A percentile compares a stretch with the other conserved stretches of the same genome.
phyloP scores from a whole-genome alignment of 164 flowering plant genomes.

The Brasenia schreberi region DNA sequence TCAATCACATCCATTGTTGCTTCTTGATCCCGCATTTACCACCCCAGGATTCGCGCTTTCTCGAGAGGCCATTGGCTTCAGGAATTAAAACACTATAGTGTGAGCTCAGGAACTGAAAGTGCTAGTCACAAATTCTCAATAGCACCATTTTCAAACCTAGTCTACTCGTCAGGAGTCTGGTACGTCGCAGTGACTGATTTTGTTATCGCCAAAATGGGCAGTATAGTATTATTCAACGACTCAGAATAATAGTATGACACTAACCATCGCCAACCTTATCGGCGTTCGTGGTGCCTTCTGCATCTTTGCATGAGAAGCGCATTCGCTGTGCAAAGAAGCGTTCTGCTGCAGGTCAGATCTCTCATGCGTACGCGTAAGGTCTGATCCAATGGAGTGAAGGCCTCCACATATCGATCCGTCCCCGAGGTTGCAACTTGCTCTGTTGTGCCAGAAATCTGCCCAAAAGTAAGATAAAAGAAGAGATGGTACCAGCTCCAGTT shows the following conservation, averaged over 20 bases:
- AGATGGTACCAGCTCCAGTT: too few relatives aligned
- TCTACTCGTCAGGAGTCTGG: not conserved
- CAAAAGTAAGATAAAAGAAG: too few relatives aligned
- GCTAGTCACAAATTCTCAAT: not conserved
- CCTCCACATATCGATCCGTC: slow-evolving; percentile 69
- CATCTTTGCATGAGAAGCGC: slow-evolving; percentile 19
- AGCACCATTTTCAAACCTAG: not conserved
- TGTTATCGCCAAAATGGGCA: not conserved
- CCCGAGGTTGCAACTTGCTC: slow-evolving; percentile 21
- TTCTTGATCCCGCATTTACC: slow-evolving; percentile 19
- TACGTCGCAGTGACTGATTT: not conserved
- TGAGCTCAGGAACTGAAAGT: not conserved
- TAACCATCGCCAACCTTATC: slow-evolving; percentile 55
- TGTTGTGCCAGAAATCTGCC: not conserved
- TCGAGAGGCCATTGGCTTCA: slow-evolving; percentile 69
- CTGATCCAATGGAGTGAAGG: slow-evolving; percentile 86
- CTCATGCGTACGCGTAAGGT: slow-evolving; percentile 52
- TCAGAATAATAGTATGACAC: not conserved
- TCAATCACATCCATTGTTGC: slow-evolving; percentile 5
- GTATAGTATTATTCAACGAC: not conserved
- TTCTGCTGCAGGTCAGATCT: slow-evolving; percentile 28
- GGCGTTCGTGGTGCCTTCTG: slow-evolving; percentile 50
- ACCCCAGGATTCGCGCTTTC: slow-evolving; percentile 53
- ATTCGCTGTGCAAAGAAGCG: slow-evolving; percentile 36
- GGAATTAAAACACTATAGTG: not conserved